Conservation (phyloP, 768 basidiomycete species). For the Naganishia antarctica region DNA sequence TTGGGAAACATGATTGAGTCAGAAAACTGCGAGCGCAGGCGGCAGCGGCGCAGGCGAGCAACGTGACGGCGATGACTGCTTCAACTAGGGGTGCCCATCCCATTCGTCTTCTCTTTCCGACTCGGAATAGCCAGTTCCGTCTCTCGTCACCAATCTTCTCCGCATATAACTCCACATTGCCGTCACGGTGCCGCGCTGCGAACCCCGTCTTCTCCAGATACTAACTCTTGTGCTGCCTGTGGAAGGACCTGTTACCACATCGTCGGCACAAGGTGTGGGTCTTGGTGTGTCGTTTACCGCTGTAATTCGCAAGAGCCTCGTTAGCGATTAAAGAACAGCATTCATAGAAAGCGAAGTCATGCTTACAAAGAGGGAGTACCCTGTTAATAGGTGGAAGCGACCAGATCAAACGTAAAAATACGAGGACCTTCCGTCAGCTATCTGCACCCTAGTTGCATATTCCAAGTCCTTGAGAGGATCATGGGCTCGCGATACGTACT, state of each 20-base stretch:
- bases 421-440: slow-evolving; percentile 74
- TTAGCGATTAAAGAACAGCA: slow-evolving; percentile 21
- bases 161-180: background rate
- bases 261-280: slow-evolving; percentile 95
- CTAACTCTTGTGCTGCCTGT: slow-evolving; percentile 97
- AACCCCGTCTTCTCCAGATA: slow-evolving; percentile 22
- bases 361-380: slow-evolving; percentile 88
- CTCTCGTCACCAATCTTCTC: background rate
- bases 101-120: background rate
- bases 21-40: background rate
- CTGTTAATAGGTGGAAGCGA: slow-evolving; percentile 49
- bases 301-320: slow-evolving; percentile 23
- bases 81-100: background rate
- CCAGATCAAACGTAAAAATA: slow-evolving; percentile 40
- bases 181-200: background rate
- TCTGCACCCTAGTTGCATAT: slow-evolving; percentile 10
- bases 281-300: slow-evolving; percentile 94
- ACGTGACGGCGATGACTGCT: background rate
- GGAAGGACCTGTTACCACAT: slow-evolving; percentile 91
- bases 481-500: slow-evolving; percentile 19
- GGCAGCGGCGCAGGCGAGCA: too few relatives aligned
- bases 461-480: slow-evolving; percentile 18
- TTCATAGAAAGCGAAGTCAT: slow-evolving; percentile 2
- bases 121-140: background rate
- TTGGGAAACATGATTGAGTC: background rate